Evolutionary conservation across 306 rosid species (phyloP), one percentile per base, ranked within the genome.

Genomic region (Lathyrus aphaca): DNA sequence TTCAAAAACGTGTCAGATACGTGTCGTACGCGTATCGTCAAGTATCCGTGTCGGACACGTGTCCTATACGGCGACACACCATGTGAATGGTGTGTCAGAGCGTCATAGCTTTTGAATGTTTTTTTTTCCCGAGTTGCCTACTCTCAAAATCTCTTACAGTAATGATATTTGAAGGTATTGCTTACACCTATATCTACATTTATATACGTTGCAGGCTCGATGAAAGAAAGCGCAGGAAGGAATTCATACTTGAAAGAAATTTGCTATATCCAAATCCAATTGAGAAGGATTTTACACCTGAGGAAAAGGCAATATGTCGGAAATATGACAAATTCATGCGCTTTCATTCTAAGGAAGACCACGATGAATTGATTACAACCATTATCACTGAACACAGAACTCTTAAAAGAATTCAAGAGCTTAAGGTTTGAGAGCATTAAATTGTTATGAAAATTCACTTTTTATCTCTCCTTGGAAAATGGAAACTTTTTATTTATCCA

Each of bases 151-250:
- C 72, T 27, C 53, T 55, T 37, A 35, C 25, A 25, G 46, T 32
- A 27, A 49, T 66, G 42, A 63, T 17, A 55, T 76, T 54, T 66
- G n/a, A 44, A 54, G 64, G 38, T 74, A 54, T 51, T 78, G 38
- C 65, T 66, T 9, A 45, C 62, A 44, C 49, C n/a, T 18, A 15
- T 27, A 15, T 57, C 35, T 65, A 62, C 57, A 76, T 13, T 71
- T 66, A 44, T 69, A 53, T 48, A 68, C 45, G 35, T 58, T 84
- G 58, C 90, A 94, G 98, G 87, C 96, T 94, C 45, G 97, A 94
- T 81, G 98, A 90, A 84, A 87, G 98, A 78, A 87, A 90, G 79
- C 94, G 83, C 29, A 85, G 97, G 74, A 94, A 90, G 85, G 92
- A 94, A 67, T 94, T 94, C 83, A 80, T 90, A 70, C 78, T 94